Base-by-base conservation (phyloP, 2,329 filamentous ascomycete species). In the Drechslerella stenobrocha region DNA sequence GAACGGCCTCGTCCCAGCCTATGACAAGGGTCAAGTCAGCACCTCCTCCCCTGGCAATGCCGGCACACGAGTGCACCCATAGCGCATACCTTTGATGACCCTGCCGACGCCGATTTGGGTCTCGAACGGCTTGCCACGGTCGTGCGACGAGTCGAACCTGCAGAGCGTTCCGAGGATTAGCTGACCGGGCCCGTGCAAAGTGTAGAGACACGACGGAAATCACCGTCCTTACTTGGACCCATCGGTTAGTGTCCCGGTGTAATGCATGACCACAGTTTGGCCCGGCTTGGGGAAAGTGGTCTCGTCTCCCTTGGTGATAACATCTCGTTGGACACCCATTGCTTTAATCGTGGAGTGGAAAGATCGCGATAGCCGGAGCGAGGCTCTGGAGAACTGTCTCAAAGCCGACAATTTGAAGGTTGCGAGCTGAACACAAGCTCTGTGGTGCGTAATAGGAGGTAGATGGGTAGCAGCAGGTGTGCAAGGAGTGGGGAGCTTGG, bases 201-300 rank as follows among this genome's bases (percentile, higher is more conserved):
- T n/a, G n/a, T n/a, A n/a, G n/a, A n/a, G n/a, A n/a, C n/a, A n/a
- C n/a, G n/a, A n/a, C n/a, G n/a, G n/a, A n/a, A n/a, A n/a, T n/a
- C n/a, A n/a, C n/a, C n/a, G n/a, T n/a, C n/a, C 40, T 13, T 20
- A 65, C 78, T 90, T 75, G 22, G 76, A 78, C 73, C 91, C 91
- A 82, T 88, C 84, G 78, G 87, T 88, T 70, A 97, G 82, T 79
- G 81, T 96, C 73, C 93, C 93, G 40, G 88, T 93, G 82, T 97
- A 97, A 78, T 93, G 84, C 76, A 97, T 95, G 75, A 83, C 84
- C 74, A 97, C 89, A 24, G 79, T 84, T 76, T 96, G 84, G 72
- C 89, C 87, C 11, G 75, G 73, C 71, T 78, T 75, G 59, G 92
- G 88, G 22, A n/a, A 52, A 70, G 77, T 79, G 11, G 30, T 6